phyloP scores from a whole-genome alignment of 805 yeast species.

The Kuraishia capsulata region DNA sequence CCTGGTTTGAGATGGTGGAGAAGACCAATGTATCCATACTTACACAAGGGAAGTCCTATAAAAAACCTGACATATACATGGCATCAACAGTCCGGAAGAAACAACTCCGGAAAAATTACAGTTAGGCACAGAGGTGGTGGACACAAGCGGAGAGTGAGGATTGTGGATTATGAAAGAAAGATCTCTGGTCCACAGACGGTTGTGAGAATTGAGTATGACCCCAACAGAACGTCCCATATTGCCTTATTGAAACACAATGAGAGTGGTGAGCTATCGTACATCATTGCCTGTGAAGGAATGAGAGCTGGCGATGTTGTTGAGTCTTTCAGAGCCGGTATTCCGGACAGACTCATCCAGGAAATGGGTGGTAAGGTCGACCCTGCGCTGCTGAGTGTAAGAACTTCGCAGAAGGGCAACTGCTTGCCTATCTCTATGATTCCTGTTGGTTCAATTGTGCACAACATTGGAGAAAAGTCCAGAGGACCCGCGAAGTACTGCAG shows the following conservation, averaged over 20 bases:
- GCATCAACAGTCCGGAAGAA: constrained; percentile 79
- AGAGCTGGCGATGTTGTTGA: constrained; percentile 90
- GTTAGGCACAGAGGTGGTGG: constrained; percentile 98
- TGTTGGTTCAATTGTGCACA: constrained; percentile 85
- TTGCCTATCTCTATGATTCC: constrained; percentile 89
- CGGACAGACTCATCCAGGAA: constrained; percentile 59
- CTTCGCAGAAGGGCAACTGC: constrained; percentile 91
- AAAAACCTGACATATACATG: constrained; percentile 65
- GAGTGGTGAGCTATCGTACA: constrained; percentile 62
- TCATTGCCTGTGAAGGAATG: constrained; percentile 85
- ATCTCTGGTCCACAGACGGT: constrained; percentile 71
- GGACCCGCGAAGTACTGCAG: constrained; percentile 87
- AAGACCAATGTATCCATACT: constrained; percentile 77
- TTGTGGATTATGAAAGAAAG: constrained; percentile 66
- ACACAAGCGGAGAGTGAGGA: constrained; percentile 77
- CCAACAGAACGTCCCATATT: constrained; percentile 87
- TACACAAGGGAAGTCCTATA: constrained; percentile 80
- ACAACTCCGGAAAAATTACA: constrained; percentile 79
- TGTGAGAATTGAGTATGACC: constrained; percentile 88
- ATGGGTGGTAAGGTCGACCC: constrained; percentile 93
- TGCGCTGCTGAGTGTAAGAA: constrained; percentile 77
- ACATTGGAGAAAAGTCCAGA: constrained; percentile 65
- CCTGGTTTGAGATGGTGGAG: constrained; percentile 88
- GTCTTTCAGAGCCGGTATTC: constrained; percentile 83
- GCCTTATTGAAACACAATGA: constrained; percentile 67